Evolutionary conservation across 2,329 filamentous ascomycete genomes (phyloP).

Genomic region (Orbilia javanica): DNA sequence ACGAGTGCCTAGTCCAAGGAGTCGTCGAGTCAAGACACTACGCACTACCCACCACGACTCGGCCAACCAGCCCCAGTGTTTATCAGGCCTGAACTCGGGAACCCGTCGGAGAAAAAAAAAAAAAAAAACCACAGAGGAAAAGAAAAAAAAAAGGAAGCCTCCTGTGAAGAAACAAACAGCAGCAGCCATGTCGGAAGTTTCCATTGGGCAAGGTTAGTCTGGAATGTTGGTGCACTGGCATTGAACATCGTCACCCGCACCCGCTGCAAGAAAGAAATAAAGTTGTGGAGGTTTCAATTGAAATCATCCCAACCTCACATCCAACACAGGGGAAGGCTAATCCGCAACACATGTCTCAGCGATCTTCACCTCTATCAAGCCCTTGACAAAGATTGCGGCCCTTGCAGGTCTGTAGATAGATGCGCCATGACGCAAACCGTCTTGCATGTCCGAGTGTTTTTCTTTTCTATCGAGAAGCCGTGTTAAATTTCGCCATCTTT

Average conservation of each 20-base stretch:
- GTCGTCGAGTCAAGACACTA: conserved; percentile 21
- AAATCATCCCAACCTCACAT: conserved; percentile 22
- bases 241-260: conserved; percentile 26
- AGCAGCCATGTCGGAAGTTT: conserved; percentile 48
- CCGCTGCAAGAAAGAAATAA: conserved; percentile 27
- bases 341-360: conserved; percentile 55
- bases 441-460: conserved; percentile 12
- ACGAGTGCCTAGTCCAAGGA: conserved; percentile 55
- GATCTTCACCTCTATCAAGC: conserved; percentile 62
- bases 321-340: conserved; percentile 25
- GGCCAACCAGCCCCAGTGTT: conserved; percentile 45
- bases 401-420: conserved; percentile 56
- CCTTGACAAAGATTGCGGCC: conserved; percentile 61
- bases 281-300: conserved; percentile 8
- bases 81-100: conserved; percentile 51
- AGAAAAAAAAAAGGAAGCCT: not conserved
- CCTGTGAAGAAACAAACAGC: conserved; percentile 24
- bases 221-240: conserved; percentile 46
- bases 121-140: not conserved
- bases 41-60: not conserved
- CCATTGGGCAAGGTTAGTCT: conserved; percentile 57
- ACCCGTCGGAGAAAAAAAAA: not conserved
- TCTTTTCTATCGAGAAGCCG: conserved; percentile 1
- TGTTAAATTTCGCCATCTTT: conserved; percentile 41
- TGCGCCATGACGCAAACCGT: conserved; percentile 40